Evolutionary conservation across 371 early-diverging fungal genomes (phyloP).

Genomic region (Mucor plumbeus): DNA sequence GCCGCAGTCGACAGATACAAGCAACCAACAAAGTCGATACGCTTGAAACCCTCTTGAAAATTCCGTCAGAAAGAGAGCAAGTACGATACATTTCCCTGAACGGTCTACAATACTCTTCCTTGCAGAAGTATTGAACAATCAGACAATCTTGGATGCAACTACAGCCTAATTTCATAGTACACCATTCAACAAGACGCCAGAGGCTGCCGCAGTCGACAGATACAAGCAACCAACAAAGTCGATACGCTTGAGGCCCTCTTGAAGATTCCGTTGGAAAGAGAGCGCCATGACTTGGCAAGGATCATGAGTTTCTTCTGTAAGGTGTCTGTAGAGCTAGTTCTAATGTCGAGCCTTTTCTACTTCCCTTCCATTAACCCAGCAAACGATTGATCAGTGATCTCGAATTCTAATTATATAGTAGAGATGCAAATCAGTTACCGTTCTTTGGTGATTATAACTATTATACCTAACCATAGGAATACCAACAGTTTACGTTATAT

Average conservation of each 20-base stretch:
- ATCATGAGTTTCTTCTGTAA: constrained; percentile 5
- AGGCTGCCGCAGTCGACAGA: not conserved
- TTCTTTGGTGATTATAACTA: no score
- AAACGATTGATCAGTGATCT: no score
- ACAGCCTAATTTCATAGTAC: not conserved
- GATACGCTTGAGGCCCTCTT: not conserved
- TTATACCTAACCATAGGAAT: no score
- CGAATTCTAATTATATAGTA: no score
- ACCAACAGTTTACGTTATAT: no score
- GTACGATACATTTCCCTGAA: constrained; percentile 9
- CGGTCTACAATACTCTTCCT: constrained; percentile 14
- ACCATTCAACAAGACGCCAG: constrained; percentile 9
- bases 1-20: no score
- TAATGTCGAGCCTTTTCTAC: no score
- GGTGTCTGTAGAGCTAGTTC: not conserved
- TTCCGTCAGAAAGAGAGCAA: not conserved
- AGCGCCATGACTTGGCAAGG: constrained; percentile 5
- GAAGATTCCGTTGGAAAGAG: not conserved
- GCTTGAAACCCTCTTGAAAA: not conserved
- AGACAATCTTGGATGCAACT: not conserved
- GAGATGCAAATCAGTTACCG: no score
- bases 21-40: not conserved
- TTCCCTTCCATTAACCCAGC: no score
- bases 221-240: constrained; percentile 4
- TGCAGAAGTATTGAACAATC: not conserved